A percentile compares a stretch with the other conserved stretches of the same genome.
These are phyloP conservation scores for Cymbopogon citratus DNA, from an alignment of 176 grass and related monocot genomes.

Conservation along the genomic window DNA sequence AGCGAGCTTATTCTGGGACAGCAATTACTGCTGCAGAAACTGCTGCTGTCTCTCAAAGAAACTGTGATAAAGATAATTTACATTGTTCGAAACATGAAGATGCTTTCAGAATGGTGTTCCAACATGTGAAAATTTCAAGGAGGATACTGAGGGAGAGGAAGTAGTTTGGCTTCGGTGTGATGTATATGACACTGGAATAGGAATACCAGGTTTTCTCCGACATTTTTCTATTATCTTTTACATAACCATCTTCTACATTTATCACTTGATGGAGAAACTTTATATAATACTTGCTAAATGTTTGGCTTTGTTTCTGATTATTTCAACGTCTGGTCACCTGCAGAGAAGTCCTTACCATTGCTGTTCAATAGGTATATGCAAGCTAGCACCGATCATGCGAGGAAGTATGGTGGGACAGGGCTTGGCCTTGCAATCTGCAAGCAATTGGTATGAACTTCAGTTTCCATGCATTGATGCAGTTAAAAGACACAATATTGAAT, in stretches of 20 bases:
- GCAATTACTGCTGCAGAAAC: constrained; percentile 22
- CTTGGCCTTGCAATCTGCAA: constrained; percentile 98
- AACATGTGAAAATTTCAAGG: constrained; percentile 23
- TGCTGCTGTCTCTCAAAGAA: constrained; percentile 31
- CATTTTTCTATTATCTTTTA: constrained; percentile 18
- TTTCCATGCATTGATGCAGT: not conserved
- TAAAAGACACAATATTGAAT: not conserved
- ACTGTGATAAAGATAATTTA: constrained; percentile 34
- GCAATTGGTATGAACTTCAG: constrained; percentile 59
- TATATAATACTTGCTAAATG: constrained; percentile 7
- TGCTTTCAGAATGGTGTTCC: constrained; percentile 36
- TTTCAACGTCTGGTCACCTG: constrained; percentile 22
- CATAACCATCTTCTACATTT: not conserved
- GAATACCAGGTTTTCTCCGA: constrained; percentile 82
- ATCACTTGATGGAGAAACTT: not conserved
- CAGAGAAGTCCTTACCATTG: constrained; percentile 82
- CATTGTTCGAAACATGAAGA: constrained; percentile 39
- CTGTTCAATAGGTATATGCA: constrained; percentile 93
- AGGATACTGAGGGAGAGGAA: constrained; percentile 29
- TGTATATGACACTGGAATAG: constrained; percentile 93
- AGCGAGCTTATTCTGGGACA: constrained; percentile 23
- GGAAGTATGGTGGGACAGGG: constrained; percentile 90
- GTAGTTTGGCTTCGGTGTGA: constrained; percentile 75
- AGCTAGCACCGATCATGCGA: constrained; percentile 84
- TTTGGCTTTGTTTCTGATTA: constrained; percentile 21